Conservation (phyloP, 805 yeast species). For the Crinitomyces ghanaensis region DNA sequence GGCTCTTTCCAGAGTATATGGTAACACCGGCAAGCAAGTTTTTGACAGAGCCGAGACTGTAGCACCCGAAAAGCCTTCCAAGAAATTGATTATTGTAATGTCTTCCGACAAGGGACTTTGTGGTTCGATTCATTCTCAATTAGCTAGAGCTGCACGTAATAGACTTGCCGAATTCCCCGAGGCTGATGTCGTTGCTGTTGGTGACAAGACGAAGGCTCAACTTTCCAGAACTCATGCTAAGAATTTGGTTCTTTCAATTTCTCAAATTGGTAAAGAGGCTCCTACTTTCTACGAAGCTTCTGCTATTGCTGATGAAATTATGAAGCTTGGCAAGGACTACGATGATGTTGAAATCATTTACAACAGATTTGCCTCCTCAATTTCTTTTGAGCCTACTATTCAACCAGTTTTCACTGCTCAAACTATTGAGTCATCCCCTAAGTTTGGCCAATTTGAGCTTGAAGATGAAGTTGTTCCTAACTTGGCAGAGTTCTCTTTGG, state of each 20-base stretch:
- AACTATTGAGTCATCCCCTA: slow-evolving; percentile 74
- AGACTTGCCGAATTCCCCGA: slow-evolving; percentile 51
- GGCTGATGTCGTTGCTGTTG: slow-evolving; percentile 75
- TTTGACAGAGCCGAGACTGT: slow-evolving; percentile 73
- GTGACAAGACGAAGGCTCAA: slow-evolving; percentile 91
- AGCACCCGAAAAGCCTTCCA: slow-evolving; percentile 38
- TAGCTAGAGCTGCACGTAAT: slow-evolving; percentile 76
- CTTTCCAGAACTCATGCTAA: slow-evolving; percentile 69
- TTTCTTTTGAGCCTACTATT: slow-evolving; percentile 76
- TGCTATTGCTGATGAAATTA: slow-evolving; percentile 74
- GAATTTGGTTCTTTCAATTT: slow-evolving; percentile 61
- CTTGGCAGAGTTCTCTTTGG: slow-evolving; percentile 75
- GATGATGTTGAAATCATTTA: slow-evolving; percentile 68
- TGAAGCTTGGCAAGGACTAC: slow-evolving; percentile 45
- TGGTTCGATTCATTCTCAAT: slow-evolving; percentile 95
- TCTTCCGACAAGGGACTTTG: slow-evolving; percentile 98
- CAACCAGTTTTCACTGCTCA: slow-evolving; percentile 56
- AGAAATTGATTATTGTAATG: slow-evolving; percentile 72
- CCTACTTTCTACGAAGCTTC: slow-evolving; percentile 90
- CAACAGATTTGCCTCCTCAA: slow-evolving; percentile 81
- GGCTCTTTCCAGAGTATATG: slow-evolving; percentile 76
- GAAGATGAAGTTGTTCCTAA: slow-evolving; percentile 44
- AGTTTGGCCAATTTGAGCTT: slow-evolving; percentile 68
- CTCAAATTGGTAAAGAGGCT: slow-evolving; percentile 92
- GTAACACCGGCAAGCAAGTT: slow-evolving; percentile 67